phyloP scores from a whole-genome alignment of 2,329 filamentous ascomycete species.

The Salinomyces thailandicus region DNA sequence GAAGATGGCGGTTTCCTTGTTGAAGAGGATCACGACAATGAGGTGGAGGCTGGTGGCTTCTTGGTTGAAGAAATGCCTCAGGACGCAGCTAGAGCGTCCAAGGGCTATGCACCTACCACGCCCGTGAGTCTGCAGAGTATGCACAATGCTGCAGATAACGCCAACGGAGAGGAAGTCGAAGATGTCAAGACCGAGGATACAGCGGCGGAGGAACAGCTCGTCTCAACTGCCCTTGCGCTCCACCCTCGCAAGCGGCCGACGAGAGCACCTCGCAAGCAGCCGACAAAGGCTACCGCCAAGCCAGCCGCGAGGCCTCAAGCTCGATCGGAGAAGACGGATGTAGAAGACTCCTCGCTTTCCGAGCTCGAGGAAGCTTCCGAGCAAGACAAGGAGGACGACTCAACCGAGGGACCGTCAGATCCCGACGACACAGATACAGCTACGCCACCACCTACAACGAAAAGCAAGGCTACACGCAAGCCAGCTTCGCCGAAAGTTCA shows the following conservation, averaged over 20 bases:
- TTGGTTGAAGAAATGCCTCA: slow-evolving; percentile 24
- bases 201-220: too few species aligned
- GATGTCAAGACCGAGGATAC: too few species aligned
- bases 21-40: slow-evolving; percentile 15
- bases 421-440: too few species aligned
- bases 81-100: slow-evolving; percentile 3
- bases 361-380: slow-evolving; percentile 4
- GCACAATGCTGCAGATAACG: slow-evolving; percentile 15
- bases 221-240: too few species aligned
- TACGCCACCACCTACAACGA: neutral
- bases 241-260: too few species aligned
- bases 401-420: too few species aligned
- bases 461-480: too few species aligned
- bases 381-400: too few species aligned
- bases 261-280: slow-evolving; percentile 1
- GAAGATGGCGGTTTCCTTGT: slow-evolving; percentile 19
- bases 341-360: slow-evolving; percentile 3
- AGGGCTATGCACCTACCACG: slow-evolving; percentile 12
- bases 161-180: slow-evolving; percentile 11
- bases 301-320: slow-evolving; percentile 2
- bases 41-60: slow-evolving; percentile 27
- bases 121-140: slow-evolving; percentile 19
- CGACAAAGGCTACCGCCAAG: slow-evolving; percentile 2
- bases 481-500: neutral
- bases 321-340: too few species aligned